A percentile compares a stretch with the other conserved stretches of the same genome.
phyloP scores from a whole-genome alignment of 108 stramenopile species.

The Skeletonema menzelii region DNA sequence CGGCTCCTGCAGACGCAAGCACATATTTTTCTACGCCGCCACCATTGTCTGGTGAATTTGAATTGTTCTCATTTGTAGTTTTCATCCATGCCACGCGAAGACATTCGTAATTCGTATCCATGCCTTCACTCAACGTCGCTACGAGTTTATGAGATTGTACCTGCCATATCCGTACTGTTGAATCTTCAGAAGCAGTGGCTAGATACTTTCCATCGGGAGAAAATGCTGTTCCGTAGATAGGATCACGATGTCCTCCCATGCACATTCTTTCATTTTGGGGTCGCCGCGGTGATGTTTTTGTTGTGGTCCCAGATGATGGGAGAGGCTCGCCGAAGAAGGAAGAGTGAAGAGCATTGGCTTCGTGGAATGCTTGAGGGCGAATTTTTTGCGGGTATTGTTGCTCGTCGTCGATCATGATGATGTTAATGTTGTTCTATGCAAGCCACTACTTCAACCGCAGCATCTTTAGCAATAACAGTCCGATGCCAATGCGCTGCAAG shows the following conservation, averaged over 20 bases:
- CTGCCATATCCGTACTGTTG: conserved; percentile 75
- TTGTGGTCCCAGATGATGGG: not conserved
- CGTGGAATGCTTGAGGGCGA: conserved; percentile 24
- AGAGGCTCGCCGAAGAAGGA: conserved; percentile 32
- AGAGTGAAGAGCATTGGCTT: conserved; percentile 33
- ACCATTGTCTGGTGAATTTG: not conserved
- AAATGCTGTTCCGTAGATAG: conserved; percentile 69
- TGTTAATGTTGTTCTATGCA: not conserved
- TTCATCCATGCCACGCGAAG: conserved; percentile 74
- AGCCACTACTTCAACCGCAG: not conserved
- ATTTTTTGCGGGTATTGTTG: not conserved
- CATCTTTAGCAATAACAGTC: too few species aligned
- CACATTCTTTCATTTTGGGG: conserved; percentile 61
- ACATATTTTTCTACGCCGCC: conserved; percentile 27
- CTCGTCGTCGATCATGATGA: not conserved
- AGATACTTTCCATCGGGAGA: conserved; percentile 69
- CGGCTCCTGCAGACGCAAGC: conserved; percentile 52
- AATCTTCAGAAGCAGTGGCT: conserved; percentile 84
- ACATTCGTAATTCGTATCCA: conserved; percentile 66
- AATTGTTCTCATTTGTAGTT: conserved; percentile 21
- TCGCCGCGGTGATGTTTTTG: not conserved
- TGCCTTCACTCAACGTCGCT: conserved; percentile 54
- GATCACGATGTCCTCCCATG: conserved; percentile 73
- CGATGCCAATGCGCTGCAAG: too few species aligned
- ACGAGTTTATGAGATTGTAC: conserved; percentile 50